Percentiles rank a stretch among this genome's conserved stretches.
These are phyloP conservation scores for Suillus occidentalis DNA, from an alignment of 768 basidiomycete genomes.

Conservation along the genomic window DNA sequence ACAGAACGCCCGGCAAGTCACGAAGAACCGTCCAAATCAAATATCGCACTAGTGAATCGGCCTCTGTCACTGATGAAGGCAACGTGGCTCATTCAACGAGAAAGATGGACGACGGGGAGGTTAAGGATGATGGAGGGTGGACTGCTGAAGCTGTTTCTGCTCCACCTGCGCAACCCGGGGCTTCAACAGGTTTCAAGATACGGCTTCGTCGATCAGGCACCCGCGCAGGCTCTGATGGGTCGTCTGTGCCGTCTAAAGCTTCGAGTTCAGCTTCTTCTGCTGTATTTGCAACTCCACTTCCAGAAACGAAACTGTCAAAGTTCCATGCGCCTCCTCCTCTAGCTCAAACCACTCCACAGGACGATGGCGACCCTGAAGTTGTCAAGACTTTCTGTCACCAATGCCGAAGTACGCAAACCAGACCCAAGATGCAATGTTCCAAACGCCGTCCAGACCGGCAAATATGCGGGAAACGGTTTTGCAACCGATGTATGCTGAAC, in stretches of 20 bases:
- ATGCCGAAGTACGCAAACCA: conserved; percentile 28
- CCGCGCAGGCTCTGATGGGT: conserved; percentile 14
- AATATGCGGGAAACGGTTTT: conserved; percentile 35
- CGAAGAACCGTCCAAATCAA: conserved; percentile 32
- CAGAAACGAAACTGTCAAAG: neutral
- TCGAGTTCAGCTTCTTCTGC: conserved; percentile 7
- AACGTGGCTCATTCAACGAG: neutral
- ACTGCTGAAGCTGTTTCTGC: neutral
- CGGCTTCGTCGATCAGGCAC: conserved; percentile 8
- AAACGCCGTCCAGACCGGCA: conserved; percentile 14
- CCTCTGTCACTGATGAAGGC: conserved; percentile 2
- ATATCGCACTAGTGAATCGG: conserved; percentile 19
- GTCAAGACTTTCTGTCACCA: conserved; percentile 35
- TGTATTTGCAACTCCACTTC: conserved; percentile 10
- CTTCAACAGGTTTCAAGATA: conserved; percentile 10
- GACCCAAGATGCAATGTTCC: conserved; percentile 39
- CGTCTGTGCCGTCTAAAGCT: conserved; percentile 1
- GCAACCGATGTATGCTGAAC: conserved; percentile 33
- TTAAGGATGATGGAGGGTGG: neutral
- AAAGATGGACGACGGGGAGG: conserved; percentile 3
- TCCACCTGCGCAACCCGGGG: neutral
- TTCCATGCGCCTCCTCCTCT: neutral
- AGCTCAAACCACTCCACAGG: neutral
- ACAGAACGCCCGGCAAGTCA: conserved; percentile 4
- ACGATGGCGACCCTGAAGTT: neutral